Evolutionary conservation across 768 basidiomycete species (phyloP).

Genomic region (Lentinula aciculospora): DNA sequence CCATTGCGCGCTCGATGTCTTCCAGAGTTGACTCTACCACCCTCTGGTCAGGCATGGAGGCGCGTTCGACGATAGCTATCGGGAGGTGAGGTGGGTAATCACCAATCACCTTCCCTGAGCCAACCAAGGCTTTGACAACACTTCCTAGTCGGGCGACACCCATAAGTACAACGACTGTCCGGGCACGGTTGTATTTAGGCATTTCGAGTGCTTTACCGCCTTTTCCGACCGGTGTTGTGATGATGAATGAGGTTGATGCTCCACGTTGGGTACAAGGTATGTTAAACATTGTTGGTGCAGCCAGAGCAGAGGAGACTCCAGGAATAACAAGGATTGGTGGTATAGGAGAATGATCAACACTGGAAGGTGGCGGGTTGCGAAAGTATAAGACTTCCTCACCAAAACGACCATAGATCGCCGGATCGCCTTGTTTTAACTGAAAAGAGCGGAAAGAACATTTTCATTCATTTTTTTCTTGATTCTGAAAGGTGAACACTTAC

Average conservation of each 20-base stretch:
- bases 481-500: constrained; percentile 34
- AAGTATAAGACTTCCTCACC: constrained; percentile 96
- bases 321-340: constrained; percentile 84
- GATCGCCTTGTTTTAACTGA: constrained; percentile 96
- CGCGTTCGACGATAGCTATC: constrained; percentile 91
- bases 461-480: neutral
- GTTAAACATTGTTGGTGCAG: constrained; percentile 82
- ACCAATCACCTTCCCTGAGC: constrained; percentile 25
- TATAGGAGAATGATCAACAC: constrained; percentile 29
- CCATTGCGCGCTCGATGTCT: constrained; percentile 65
- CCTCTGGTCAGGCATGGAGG: constrained; percentile 91
- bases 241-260: constrained; percentile 80
- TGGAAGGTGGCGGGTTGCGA: constrained; percentile 42
- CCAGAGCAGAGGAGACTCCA: constrained; percentile 85
- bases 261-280: constrained; percentile 97
- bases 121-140: constrained; percentile 58
- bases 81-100: constrained; percentile 75
- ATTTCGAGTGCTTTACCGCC: constrained; percentile 75
- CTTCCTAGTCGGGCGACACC: constrained; percentile 82
- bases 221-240: constrained; percentile 93
- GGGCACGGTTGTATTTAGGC: constrained; percentile 80
- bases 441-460: neutral
- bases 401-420: constrained; percentile 88
- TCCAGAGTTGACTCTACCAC: constrained; percentile 73
- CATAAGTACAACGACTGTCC: constrained; percentile 89